Evolutionary conservation across 202 grass and related monocot species (phyloP).

Genomic region (Cymbopogon flexuosus): DNA sequence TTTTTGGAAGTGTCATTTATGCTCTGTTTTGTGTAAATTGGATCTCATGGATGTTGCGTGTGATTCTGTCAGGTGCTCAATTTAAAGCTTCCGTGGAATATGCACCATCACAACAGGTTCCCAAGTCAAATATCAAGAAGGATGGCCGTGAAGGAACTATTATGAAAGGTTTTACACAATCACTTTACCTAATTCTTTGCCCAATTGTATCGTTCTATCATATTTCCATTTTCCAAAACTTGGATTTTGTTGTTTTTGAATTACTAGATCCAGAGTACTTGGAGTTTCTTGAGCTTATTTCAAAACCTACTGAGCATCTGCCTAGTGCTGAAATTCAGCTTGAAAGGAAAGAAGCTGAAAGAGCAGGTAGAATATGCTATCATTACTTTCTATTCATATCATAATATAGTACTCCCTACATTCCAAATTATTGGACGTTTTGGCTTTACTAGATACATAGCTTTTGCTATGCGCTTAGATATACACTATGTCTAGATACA

Average conservation of each 20-base stretch:
- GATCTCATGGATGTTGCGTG: constrained; percentile 18
- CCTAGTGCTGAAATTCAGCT: constrained; percentile 99
- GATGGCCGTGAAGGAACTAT: constrained; percentile 87
- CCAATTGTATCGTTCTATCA: constrained; percentile 7
- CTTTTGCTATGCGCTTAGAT: background rate
- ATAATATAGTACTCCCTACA: background rate
- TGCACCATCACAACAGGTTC: constrained; percentile 77
- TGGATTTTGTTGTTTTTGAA: constrained; percentile 24
- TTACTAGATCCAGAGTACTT: constrained; percentile 78
- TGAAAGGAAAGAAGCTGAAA: constrained; percentile 98
- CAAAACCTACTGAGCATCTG: constrained; percentile 82
- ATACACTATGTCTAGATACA: background rate
- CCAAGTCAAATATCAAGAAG: constrained; percentile 73
- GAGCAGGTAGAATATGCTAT: constrained; percentile 62
- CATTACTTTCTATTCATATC: constrained; percentile 12
- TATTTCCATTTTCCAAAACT: constrained; percentile 27
- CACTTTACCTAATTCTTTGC: background rate
- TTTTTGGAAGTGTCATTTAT: background rate
- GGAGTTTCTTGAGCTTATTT: constrained; percentile 88
- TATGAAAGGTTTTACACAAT: constrained; percentile 55
- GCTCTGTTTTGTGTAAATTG: constrained; percentile 15
- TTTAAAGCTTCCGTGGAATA: constrained; percentile 96
- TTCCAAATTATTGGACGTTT: background rate
- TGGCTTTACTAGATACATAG: background rate
- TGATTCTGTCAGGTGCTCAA: constrained; percentile 68